These are phyloP conservation scores for Tulasnella sp. DNA, from an alignment of 768 basidiomycete species.

Conservation along the genomic window DNA sequence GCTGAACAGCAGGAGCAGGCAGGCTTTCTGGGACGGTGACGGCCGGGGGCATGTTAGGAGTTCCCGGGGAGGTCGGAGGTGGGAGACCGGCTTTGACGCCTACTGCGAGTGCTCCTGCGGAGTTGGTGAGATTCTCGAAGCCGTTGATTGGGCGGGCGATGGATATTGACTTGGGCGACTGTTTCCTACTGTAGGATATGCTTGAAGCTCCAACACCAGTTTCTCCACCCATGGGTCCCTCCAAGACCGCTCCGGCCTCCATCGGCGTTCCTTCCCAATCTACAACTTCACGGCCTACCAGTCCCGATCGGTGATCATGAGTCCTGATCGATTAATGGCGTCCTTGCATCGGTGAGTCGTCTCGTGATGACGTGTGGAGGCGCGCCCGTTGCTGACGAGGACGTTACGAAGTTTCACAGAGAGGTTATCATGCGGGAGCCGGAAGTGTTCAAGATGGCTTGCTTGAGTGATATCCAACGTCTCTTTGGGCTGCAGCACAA, in stretches of 20 bases:
- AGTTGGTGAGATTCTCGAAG: constrained; percentile 34
- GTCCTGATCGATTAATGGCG: too few species aligned
- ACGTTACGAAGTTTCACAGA: background rate
- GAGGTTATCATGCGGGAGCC: background rate
- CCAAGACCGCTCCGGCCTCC: constrained; percentile 47
- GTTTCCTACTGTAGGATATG: background rate
- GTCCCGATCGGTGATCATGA: constrained; percentile 38
- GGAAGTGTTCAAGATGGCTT: background rate
- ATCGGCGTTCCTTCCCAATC: background rate
- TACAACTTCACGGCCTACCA: constrained; percentile 78
- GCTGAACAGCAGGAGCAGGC: background rate
- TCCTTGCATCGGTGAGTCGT: too few species aligned
- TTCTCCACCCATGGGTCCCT: constrained; percentile 45
- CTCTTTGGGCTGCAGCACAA: background rate
- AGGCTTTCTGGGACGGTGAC: too few species aligned
- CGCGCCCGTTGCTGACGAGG: background rate
- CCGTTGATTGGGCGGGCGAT: constrained; percentile 92
- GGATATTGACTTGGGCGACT: constrained; percentile 39
- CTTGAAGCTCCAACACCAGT: background rate
- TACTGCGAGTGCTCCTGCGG: constrained; percentile 28
- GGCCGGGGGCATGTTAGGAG: too few species aligned
- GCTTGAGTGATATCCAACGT: background rate
- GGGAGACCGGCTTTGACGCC: constrained; percentile 64
- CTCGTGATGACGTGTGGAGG: too few species aligned
- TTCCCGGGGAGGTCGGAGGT: too few species aligned